Evolutionary conservation across 176 grass and related monocot species (phyloP), one percentile per base, ranked within the genome.

Genomic region (Hyparrhenia diplandra): DNA sequence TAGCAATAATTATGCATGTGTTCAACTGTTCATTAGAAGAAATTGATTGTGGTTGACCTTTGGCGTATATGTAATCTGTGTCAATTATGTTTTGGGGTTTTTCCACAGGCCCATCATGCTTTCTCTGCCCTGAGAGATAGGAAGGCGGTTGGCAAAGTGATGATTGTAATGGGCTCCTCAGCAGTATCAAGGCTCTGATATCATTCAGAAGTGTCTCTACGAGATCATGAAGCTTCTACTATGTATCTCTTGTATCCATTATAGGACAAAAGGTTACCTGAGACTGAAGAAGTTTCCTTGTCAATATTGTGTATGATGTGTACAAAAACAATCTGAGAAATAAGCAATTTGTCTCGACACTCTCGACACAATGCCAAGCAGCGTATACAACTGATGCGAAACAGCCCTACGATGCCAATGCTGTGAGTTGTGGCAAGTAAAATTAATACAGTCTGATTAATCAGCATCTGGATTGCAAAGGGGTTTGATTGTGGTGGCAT

Each of bases 61-160:
- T 13, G 41, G 40, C 13, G 10, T 21, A 27, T 67, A 39, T 31
- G n/a, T 57, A 2, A 54, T 71, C 17, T 35, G 43, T 51, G 10
- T 8, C 7, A 34, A 25, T 25, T 68, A 13, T 36, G 35, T 52
- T 79, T 5, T 79, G 20, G 20, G 13, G 20, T 67, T 64, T 21
- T 80, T 74, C 54, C 61, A 64, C 80, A 98, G 95, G 92, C 92
- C 24, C 88, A 98, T 93, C 88, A 91, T 29, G 90, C 90, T 60
- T 95, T 98, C 45, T 54, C 88, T 78, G 90, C 90, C 68, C 74
- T 95, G 71, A 95, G 91, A 93, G 96, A 98, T 72, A 85, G 92
- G 73, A 95, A 93, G 55, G 96, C 49, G 6, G 62, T 91, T 2
- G 96, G 96, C 64, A 95, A 98, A 80, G 92, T 95, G 81, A 32